phyloP scores from a whole-genome alignment of 2,329 filamentous ascomycete species.

The Fusarium newnesense region DNA sequence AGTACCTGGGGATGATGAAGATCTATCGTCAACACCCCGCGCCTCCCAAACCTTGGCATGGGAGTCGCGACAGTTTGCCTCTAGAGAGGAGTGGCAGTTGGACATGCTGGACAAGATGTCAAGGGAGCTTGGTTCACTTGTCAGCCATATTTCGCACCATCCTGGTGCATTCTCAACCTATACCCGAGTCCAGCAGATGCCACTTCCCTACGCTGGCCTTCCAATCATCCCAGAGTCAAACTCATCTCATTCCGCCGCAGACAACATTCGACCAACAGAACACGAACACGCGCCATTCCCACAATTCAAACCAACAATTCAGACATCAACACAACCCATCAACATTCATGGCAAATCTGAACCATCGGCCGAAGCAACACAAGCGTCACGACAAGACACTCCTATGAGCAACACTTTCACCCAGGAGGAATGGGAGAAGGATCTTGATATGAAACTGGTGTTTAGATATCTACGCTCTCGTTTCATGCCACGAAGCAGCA shows the following conservation, averaged over 20 bases:
- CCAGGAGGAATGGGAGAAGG: constrained; percentile 91
- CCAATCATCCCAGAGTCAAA: constrained; percentile 69
- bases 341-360: constrained; percentile 48
- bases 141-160: constrained; percentile 81
- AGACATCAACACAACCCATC: constrained; percentile 50
- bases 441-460: constrained; percentile 89
- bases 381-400: constrained; percentile 37
- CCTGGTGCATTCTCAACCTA: constrained; percentile 92
- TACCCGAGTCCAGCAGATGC: constrained; percentile 69
- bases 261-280: constrained; percentile 37
- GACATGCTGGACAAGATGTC: constrained; percentile 86
- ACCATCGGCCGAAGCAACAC: constrained; percentile 31
- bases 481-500: constrained; percentile 67
- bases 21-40: constrained; percentile 60
- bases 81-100: constrained; percentile 73
- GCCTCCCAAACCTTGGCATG: constrained; percentile 50
- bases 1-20: constrained; percentile 65
- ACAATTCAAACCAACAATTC: constrained; percentile 62
- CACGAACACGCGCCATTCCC: constrained; percentile 41
- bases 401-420: constrained; percentile 56
- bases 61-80: constrained; percentile 45
- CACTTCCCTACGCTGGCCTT: constrained; percentile 82
- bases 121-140: constrained; percentile 83
- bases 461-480: constrained; percentile 86
- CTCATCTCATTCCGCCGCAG: constrained; percentile 46